Percentiles rank a stretch among this genome's conserved stretches.
Conservation (phyloP, 2,329 filamentous ascomycete species). For the Metarhizium robertsii region DNA sequence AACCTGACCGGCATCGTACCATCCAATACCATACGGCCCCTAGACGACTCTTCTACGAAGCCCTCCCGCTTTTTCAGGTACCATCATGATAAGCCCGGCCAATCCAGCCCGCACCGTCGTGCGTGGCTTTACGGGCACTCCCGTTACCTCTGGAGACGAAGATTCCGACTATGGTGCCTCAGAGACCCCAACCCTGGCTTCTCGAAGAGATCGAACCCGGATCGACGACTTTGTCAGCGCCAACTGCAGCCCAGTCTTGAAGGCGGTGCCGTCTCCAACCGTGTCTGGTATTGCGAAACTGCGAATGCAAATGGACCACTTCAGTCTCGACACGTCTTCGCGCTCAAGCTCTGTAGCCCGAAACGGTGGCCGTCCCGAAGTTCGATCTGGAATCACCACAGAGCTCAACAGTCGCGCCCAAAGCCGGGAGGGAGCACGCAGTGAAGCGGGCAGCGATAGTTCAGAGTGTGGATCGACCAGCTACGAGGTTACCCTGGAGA, state of each 20-base stretch:
- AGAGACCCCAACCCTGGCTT: conserved; percentile 27
- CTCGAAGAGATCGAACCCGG: conserved; percentile 29
- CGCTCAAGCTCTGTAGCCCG: conserved; percentile 48
- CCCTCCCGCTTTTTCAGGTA: background rate
- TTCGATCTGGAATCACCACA: conserved; percentile 35
- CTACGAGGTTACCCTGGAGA: conserved; percentile 76
- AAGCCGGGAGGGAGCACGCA: conserved; percentile 47
- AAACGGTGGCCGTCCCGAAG: conserved; percentile 32
- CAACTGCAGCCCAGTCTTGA: conserved; percentile 53
- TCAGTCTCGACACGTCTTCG: conserved; percentile 54
- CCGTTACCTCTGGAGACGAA: conserved; percentile 46
- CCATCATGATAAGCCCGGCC: conserved; percentile 36
- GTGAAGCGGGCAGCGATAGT: conserved; percentile 43
- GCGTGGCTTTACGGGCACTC: conserved; percentile 47
- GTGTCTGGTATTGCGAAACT: conserved; percentile 73
- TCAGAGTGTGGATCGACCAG: conserved; percentile 62
- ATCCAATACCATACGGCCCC: background rate
- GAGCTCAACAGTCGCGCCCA: conserved; percentile 43
- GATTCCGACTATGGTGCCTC: conserved; percentile 41
- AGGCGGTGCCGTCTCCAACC: conserved; percentile 41
- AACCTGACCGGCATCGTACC: background rate
- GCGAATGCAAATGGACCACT: conserved; percentile 69
- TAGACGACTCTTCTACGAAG: background rate
- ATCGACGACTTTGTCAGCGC: conserved; percentile 51
- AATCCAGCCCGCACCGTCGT: conserved; percentile 43